Percentiles rank a stretch among this genome's conserved stretches.
Conservation (phyloP, 495 filamentous ascomycete species). For the Neurospora pannonica region DNA sequence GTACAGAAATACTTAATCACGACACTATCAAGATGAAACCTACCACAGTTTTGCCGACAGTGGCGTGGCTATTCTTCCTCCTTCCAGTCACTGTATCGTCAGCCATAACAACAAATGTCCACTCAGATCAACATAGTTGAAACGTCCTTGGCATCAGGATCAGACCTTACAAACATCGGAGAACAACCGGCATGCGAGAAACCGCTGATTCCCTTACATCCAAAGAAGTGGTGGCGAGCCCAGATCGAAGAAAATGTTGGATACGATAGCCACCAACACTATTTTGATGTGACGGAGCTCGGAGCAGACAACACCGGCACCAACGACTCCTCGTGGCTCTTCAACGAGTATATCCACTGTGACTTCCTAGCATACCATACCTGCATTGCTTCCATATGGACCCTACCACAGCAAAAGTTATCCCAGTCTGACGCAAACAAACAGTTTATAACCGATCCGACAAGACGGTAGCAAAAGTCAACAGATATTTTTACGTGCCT, state of each 20-base stretch:
- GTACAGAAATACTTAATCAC: neutral
- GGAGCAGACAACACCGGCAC: neutral
- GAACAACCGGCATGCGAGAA: neutral
- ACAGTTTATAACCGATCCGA: neutral
- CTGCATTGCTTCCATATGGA: neutral
- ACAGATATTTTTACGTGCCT: neutral
- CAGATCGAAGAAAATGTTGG: constrained; percentile 19
- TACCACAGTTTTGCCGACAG: neutral
- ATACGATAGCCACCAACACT: constrained; percentile 6
- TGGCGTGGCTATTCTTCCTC: neutral
- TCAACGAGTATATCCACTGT: neutral
- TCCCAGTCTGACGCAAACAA: neutral
- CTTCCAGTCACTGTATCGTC: neutral
- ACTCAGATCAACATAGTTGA: neutral
- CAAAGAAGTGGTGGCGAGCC: constrained; percentile 19
- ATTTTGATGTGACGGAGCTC: neutral
- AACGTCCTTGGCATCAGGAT: neutral
- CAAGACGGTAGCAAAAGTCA: neutral
- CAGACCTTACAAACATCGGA: neutral
- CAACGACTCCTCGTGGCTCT: neutral
- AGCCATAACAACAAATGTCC: neutral
- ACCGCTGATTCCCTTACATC: neutral
- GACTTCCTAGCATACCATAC: neutral
- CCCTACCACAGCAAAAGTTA: neutral
- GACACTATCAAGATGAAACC: neutral